A percentile compares a stretch with the other conserved stretches of the same genome.
These are phyloP conservation scores for Hypoxylon trugodes DNA, from an alignment of 495 filamentous ascomycete species.

Conservation along the genomic window DNA sequence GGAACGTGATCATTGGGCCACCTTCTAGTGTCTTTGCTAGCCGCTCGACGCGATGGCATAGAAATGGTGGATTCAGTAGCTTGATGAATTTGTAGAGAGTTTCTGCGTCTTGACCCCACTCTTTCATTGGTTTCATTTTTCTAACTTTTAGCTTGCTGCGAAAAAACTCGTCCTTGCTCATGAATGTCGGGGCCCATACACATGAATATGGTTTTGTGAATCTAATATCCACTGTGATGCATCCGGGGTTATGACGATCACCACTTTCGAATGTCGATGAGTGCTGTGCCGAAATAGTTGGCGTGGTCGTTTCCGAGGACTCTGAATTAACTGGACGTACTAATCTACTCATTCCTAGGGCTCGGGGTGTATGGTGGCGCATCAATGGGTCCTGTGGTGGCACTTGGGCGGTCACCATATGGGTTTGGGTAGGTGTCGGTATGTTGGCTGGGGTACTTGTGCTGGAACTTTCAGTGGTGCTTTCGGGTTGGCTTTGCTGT, in stretches of 20 bases:
- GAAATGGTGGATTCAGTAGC: conserved; percentile 6
- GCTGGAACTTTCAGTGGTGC: not conserved
- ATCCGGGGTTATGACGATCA: too few species aligned
- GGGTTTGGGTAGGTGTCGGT: not conserved
- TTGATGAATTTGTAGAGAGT: not conserved
- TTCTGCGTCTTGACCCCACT: not conserved
- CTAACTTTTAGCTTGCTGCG: not conserved
- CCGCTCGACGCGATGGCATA: conserved; percentile 9
- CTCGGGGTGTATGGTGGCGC: not conserved
- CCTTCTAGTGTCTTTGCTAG: too few species aligned
- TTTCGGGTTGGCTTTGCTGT: not conserved
- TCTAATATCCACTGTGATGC: too few species aligned
- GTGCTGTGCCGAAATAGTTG: too few species aligned
- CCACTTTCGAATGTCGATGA: too few species aligned
- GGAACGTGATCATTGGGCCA: too few species aligned
- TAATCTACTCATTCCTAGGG: too few species aligned
- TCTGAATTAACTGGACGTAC: too few species aligned
- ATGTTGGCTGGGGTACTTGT: not conserved
- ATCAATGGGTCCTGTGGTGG: not conserved
- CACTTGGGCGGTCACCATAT: not conserved
- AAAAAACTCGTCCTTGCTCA: conserved; percentile 1
- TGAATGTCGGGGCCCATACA: not conserved
- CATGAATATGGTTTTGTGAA: not conserved
- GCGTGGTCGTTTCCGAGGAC: too few species aligned
- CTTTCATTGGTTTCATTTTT: not conserved